Base-by-base conservation (phyloP, 371 early-diverging fungal species). In the Mortierella sp. region DNA sequence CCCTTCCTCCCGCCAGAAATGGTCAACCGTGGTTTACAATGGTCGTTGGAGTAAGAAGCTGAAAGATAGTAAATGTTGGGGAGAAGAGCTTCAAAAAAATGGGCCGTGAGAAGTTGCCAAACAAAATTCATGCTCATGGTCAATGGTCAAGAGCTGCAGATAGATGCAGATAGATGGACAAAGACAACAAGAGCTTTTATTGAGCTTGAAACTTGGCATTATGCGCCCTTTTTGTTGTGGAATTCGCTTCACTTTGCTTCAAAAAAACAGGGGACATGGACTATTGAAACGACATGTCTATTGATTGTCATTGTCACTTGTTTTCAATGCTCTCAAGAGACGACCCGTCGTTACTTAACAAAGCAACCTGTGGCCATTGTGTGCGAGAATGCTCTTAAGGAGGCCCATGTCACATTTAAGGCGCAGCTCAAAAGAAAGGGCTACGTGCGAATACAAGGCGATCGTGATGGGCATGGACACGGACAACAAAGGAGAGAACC, bases 61-160 rank as follows among this genome's bases (percentile, higher is more conserved):
- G 28, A 59, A 34, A 61, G 67, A 40, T 40, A 19, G 34, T 34
- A 34, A 61, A 61, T 67, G 67, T 67, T 67, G 43, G 67, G 61
- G 40, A 24, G 3, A 61, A 31, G 19, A 31, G 5, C 11, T 6
- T 19, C 19, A 67, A 37, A 67, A 10, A 67, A 24, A 40, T 8
- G 43, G 1, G 40, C 3, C 11, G 8, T 40, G 43, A 67, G 24
- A 67, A 67, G 67, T 40, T 24, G 34, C 11, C 3, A 67, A 9
- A 3, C 67, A 28, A 34, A 16, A 61, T 34, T 67, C 67, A 37
- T 67, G 67, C 34, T 16, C 67, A 67, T 24, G 43, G 67, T 37
- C 43, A 61, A 24, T 9, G 24, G 16, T 14, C 3, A 50, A 50
- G 31, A 24, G 54, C 19, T 19, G 40, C 40, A n/a, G n/a, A n/a